Base-by-base conservation (phyloP, 768 basidiomycete species). In the Podaxis mareebaensis region DNA sequence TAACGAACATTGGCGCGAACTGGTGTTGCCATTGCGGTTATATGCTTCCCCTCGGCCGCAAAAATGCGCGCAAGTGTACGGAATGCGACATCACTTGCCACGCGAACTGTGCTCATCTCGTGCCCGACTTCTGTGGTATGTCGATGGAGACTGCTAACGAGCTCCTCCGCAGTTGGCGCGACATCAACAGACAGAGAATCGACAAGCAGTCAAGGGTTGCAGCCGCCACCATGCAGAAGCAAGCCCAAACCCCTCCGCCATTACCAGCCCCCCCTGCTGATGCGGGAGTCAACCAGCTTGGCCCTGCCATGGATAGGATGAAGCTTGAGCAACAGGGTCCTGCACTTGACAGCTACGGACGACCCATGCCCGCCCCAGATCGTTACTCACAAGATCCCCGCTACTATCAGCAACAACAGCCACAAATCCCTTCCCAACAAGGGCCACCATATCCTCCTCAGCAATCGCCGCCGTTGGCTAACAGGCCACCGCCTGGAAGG, bases 11-110 rank as follows among this genome's bases (percentile, higher is more conserved):
- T 61, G 93, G 95, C 49, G 93, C 97, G 17, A 98, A 96, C 71
- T 99, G 97, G 97, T 99, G 97, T 76, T 99, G 97, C 74, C 97
- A 99, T 75, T 99, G 97, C 74, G 97, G 97, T 66, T 97, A 96
- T 71, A 96, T 99, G 85, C 85, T 97, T 26, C 96, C 97, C 60
- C 85, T 99, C 53, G 96, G 96, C 57, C 89, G 96, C 67, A 99
- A 99, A 82, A 96, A 98, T 74, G 91, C 96, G 22, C 88, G 95
- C 61, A 92, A 91, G 76, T 99, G 97, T 74, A 89, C 93, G 0
- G 96, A 99, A 75, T 99, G 97, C 77, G 88, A 91, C 70, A 89
- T 99, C 68, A 98, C 96, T 52, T 98, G 95, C 70, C 97, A 99
- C 76, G 95, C 94, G 20, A 92, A 95, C 67, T 99, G 97, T 77